Conservation (phyloP, 345 rosid species). For the Cochlearia excelsa region DNA sequence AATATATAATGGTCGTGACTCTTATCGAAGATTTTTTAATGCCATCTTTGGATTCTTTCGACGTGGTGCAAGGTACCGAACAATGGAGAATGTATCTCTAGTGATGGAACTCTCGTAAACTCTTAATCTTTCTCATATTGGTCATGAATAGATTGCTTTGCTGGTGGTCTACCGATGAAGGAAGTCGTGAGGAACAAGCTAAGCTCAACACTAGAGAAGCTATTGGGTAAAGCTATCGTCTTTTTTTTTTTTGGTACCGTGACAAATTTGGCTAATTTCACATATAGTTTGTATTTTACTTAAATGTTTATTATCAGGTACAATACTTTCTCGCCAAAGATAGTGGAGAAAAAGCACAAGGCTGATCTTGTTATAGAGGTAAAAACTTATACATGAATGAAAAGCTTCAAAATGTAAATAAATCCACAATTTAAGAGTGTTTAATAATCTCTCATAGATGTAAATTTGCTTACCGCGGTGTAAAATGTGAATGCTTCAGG, state of each 20-base stretch:
- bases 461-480: too few relatives aligned
- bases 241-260: too few relatives aligned
- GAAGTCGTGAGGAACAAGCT: conserved; percentile 90
- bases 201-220: conserved; percentile 60
- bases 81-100: conserved; percentile 25
- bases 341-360: conserved; percentile 95
- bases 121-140: not conserved
- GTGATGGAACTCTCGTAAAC: conserved; percentile 37
- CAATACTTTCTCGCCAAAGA: conserved; percentile 89
- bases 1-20: conserved; percentile 60
- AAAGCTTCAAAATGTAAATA: conserved; percentile 71
- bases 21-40: conserved; percentile 62
- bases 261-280: too few relatives aligned
- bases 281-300: too few relatives aligned
- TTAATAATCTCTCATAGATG: too few relatives aligned
- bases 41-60: conserved; percentile 78
- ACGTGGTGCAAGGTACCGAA: conserved; percentile 57
- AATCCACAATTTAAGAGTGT: too few relatives aligned
- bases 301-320: conserved; percentile 44
- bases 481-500: conserved; percentile 41
- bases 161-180: conserved; percentile 99
- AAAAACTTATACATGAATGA: conserved; percentile 82
- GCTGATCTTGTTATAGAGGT: conserved; percentile 98
- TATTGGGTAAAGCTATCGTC: conserved; percentile 51
- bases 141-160: conserved; percentile 67